Evolutionary conservation across 2,329 filamentous ascomycete species (phyloP).

Genomic region (Sporothrix variecibatus): DNA sequence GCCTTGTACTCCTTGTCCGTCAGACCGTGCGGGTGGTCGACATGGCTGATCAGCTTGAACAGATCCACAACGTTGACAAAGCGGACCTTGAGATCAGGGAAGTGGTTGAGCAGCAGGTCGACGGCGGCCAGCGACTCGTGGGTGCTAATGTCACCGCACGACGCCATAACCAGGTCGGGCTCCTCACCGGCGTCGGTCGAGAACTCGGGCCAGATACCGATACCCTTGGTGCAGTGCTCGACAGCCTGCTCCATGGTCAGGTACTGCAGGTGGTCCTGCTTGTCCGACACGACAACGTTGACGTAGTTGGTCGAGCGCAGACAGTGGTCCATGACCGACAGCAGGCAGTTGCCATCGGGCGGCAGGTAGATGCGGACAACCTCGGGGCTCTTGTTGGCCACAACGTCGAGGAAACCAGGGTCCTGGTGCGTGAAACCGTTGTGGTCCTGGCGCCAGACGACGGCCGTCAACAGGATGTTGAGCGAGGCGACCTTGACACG

Average conservation of each 20-base stretch:
- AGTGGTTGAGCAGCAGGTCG: constrained; percentile 68
- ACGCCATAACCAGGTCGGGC: constrained; percentile 75
- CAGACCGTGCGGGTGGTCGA: constrained; percentile 73
- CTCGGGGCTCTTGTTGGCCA: constrained; percentile 78
- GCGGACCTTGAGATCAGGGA: constrained; percentile 73
- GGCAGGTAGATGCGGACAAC: constrained; percentile 80
- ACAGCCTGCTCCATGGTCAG: constrained; percentile 72
- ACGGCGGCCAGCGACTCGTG: constrained; percentile 74
- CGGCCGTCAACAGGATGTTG: constrained; percentile 76
- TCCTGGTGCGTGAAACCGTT: constrained; percentile 78
- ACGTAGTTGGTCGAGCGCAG: constrained; percentile 74
- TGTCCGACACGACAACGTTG: constrained; percentile 78
- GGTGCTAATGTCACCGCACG: constrained; percentile 73
- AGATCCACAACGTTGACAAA: constrained; percentile 80
- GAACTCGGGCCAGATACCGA: constrained; percentile 77
- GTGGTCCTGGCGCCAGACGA: constrained; percentile 81
- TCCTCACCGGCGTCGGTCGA: constrained; percentile 68
- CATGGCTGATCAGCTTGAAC: constrained; percentile 73
- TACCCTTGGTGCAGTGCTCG: constrained; percentile 75
- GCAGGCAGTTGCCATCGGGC: constrained; percentile 75
- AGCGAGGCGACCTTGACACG: constrained; percentile 71
- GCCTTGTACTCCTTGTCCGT: constrained; percentile 65
- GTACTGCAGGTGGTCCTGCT: constrained; percentile 76
- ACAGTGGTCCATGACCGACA: constrained; percentile 76
- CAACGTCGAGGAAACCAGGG: constrained; percentile 76